Evolutionary conservation across 805 yeast species (phyloP), one percentile per base, ranked within the genome.

Genomic region (Sugiyamaella floridensis): DNA sequence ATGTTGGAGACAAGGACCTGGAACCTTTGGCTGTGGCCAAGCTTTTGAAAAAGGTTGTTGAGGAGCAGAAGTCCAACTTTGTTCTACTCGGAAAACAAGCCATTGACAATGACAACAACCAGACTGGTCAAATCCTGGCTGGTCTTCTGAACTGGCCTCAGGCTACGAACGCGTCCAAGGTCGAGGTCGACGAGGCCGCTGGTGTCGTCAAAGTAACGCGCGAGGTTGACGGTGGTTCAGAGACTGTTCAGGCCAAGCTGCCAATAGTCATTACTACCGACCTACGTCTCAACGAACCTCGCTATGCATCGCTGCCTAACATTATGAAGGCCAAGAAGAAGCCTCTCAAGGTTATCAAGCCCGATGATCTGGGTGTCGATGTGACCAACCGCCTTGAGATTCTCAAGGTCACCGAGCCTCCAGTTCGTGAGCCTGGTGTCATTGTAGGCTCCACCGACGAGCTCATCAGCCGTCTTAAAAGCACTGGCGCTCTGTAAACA

Each of bases 261-360:
- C 99, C 99, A 43, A 64, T 89, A 74, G 79, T 93, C 50, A 80
- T 93, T 61, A 90, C 97, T 26, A 85, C 98, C 2, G 99, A 93
- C 69, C 76, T 93, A 61, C 84, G 99, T 70, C 79, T 93, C 65
- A 93, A 93, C 69, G 93, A 82, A 66, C 99, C 99, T 44, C 83
- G 97, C 63, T 93, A 89, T 64, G 96, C 95, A n/a, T 81, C 95
- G 12, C 77, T 93, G 66, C 97, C 97, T 55, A 93, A 92, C 69
- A 80, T 90, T 74, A 93, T 93, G 98, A 93, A 93, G 76, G 98
- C 98, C 52, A 93, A 93, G 76, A 90, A 90, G 81, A 90, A 89
- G 76, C 96, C 96, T 3, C 76, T 90, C 67, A 88, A 82, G 61
- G 76, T 80, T 64, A 68, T 80, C 69, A 78, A 73, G 68, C 70